Evolutionary conservation across 371 early-diverging fungal species (phyloP), one percentile per base, ranked within the genome.

Genomic region (Apophysomyces ossiformis): DNA sequence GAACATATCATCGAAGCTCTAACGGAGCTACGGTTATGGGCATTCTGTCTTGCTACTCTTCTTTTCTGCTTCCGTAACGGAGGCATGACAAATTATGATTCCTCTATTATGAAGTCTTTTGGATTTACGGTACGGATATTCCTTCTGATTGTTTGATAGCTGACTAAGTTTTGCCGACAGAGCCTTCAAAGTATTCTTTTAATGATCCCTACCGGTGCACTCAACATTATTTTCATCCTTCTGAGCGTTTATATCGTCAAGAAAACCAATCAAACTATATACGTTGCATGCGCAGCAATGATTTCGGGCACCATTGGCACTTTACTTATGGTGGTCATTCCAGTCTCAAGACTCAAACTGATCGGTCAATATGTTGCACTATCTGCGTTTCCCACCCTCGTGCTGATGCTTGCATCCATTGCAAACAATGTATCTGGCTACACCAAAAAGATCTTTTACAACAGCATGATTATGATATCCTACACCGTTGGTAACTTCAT

Each of bases 1-100:
- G 18, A 57, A 4, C 75, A 75, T 21, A 67, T 71, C 18, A 54
- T 54, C 4, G 75, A 75, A 69, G 69, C 69, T 13, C 41, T 75
- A 37, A 45, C 35, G 9, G 75, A 75, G 37, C 64, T 65, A 1
- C 70, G 70, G 8, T 69, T 65, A 18, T 75, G 64, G 32, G 60
- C 57, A 16, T 69, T 70, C 36, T 43, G 63, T 39, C 58, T 73
- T 15, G 47, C 70, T 1, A 61, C 67, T 16, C 38, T 76, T 50
- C 63, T 73, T 11, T 60, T 73, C 26, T 73, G 73, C 54, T 45
- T 80, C 12, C 77, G 74, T 59, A 80, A 80, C 45, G 80, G 80
- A 45, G 80, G 72, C n/a, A 64, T 73, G 73, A 62, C 38, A 26
- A 73, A 64, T 2, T 75, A 70, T 57, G 61, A 50, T 12, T 13